Evolutionary conservation across 2,329 filamentous ascomycete species (phyloP).

Genomic region (Colletotrichum euphorbiae): DNA sequence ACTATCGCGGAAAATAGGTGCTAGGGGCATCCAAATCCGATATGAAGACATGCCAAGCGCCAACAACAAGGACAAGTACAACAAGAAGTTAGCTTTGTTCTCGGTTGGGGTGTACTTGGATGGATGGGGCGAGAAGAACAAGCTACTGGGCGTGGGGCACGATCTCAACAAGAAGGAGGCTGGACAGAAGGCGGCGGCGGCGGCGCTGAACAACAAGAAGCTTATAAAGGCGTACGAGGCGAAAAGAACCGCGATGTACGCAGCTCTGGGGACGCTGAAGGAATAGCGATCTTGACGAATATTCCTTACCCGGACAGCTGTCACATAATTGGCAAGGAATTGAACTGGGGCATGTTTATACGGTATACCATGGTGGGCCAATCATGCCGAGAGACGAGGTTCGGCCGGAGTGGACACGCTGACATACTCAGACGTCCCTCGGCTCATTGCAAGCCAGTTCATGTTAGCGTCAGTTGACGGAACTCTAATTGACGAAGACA

Average conservation of each 20-base stretch:
- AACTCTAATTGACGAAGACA: slow-evolving; percentile 24
- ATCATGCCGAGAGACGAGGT: slow-evolving; percentile 23
- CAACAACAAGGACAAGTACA: slow-evolving; percentile 63
- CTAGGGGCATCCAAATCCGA: slow-evolving; percentile 67
- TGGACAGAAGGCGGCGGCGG: slow-evolving; percentile 72
- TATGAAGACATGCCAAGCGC: slow-evolving; percentile 67
- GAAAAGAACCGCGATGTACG: slow-evolving; percentile 60
- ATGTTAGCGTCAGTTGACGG: slow-evolving; percentile 17
- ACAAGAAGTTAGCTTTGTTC: slow-evolving; percentile 67
- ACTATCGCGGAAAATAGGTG: slow-evolving; percentile 64
- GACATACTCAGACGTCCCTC: slow-evolving; percentile 16
- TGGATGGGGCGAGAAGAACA: slow-evolving; percentile 74
- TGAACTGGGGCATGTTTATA: neutral
- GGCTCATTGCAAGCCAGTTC: slow-evolving; percentile 14
- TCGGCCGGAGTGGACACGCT: slow-evolving; percentile 1
- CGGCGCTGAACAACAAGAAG: slow-evolving; percentile 75
- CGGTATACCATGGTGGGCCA: neutral
- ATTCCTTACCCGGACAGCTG: too few relatives aligned
- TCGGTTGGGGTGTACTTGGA: slow-evolving; percentile 73
- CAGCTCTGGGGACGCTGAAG: slow-evolving; percentile 18
- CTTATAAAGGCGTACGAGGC: slow-evolving; percentile 63
- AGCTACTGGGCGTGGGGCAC: slow-evolving; percentile 71
- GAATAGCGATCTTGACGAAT: too few relatives aligned
- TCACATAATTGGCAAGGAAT: neutral
- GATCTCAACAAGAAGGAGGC: slow-evolving; percentile 77